Evolutionary conservation across 2,329 filamentous ascomycete species (phyloP).

Genomic region (Elsinoe australis): DNA sequence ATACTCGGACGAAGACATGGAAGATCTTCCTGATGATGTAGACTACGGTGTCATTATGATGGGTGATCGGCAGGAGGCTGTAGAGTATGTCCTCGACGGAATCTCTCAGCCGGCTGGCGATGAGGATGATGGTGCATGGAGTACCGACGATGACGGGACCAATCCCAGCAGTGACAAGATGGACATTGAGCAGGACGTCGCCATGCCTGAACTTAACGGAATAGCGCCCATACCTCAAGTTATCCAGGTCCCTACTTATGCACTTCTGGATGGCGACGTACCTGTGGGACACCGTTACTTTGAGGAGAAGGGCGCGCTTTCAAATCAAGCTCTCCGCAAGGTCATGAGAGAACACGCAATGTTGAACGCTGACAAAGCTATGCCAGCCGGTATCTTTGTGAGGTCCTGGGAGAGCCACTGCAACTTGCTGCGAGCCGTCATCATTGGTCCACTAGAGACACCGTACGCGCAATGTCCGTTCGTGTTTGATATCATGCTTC

Average conservation of each 20-base stretch:
- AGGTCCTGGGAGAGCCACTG: conserved; percentile 53
- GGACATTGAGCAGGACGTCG: neutral
- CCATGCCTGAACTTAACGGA: neutral
- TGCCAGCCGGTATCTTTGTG: conserved; percentile 51
- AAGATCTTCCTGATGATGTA: conserved; percentile 19
- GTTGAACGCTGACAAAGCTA: conserved; percentile 33
- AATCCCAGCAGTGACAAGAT: neutral
- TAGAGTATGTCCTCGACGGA: conserved; percentile 13
- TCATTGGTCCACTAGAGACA: conserved; percentile 52
- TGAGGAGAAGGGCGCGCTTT: conserved; percentile 19
- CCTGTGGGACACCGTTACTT: conserved; percentile 40
- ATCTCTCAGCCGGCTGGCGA: neutral
- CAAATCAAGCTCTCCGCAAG: conserved; percentile 36
- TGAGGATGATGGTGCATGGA: conserved; percentile 19
- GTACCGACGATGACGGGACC: conserved; percentile 18
- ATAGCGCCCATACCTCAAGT: too few relatives aligned
- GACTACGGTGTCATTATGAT: conserved; percentile 10
- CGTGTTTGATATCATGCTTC: conserved; percentile 51
- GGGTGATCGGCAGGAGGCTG: conserved; percentile 2
- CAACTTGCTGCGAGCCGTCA: conserved; percentile 51
- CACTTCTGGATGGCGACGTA: conserved; percentile 36
- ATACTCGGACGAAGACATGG: conserved; percentile 17
- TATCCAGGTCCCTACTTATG: conserved; percentile 17
- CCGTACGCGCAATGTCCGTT: conserved; percentile 56
- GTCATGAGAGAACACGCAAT: conserved; percentile 54